A percentile compares a stretch with the other conserved stretches of the same genome.
Evolutionary conservation across 2,329 filamentous ascomycete genomes (phyloP).

Genomic region (Fusarium begoniae): DNA sequence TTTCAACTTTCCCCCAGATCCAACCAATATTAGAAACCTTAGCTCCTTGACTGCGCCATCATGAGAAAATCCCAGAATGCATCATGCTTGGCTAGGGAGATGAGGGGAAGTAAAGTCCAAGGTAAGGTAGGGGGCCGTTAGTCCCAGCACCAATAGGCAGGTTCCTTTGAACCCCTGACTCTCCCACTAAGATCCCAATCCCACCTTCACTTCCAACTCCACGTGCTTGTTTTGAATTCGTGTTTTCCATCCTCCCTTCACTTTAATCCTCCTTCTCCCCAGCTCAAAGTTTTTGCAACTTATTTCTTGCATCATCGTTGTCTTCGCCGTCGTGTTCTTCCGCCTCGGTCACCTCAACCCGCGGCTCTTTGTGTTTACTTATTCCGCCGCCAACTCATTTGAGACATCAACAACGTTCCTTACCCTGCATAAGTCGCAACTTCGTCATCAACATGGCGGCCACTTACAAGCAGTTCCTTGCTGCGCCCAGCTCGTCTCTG

Average conservation of each 20-base stretch:
- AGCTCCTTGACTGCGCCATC: constrained; percentile 24
- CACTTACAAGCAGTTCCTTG: constrained; percentile 77
- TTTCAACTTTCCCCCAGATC: constrained; percentile 24
- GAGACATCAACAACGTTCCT: constrained; percentile 4
- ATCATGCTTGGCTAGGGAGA: constrained; percentile 13
- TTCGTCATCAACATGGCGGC: constrained; percentile 50
- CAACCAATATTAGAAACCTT: constrained; percentile 17
- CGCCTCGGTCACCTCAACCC: constrained; percentile 18
- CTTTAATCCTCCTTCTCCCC: constrained; percentile 11
- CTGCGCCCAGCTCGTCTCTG: constrained; percentile 69
- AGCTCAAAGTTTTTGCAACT: constrained; percentile 1
- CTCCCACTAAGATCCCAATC: constrained; percentile 20
- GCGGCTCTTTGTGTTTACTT: constrained; percentile 6
- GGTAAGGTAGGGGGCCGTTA: constrained; percentile 9
- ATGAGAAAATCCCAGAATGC: constrained; percentile 4
- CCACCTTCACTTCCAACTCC: constrained; percentile 37
- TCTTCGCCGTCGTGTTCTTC: neutral
- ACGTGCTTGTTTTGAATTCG: constrained; percentile 43
- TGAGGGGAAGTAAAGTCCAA: constrained; percentile 7
- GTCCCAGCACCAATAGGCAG: constrained; percentile 20
- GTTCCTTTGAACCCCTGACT: constrained; percentile 29
- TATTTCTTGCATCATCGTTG: constrained; percentile 10
- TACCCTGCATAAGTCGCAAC: constrained; percentile 26
- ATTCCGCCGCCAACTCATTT: constrained; percentile 1
- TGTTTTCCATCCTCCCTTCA: constrained; percentile 33